phyloP scores from a whole-genome alignment of 805 yeast species.

The Yarrowia osloensis region DNA sequence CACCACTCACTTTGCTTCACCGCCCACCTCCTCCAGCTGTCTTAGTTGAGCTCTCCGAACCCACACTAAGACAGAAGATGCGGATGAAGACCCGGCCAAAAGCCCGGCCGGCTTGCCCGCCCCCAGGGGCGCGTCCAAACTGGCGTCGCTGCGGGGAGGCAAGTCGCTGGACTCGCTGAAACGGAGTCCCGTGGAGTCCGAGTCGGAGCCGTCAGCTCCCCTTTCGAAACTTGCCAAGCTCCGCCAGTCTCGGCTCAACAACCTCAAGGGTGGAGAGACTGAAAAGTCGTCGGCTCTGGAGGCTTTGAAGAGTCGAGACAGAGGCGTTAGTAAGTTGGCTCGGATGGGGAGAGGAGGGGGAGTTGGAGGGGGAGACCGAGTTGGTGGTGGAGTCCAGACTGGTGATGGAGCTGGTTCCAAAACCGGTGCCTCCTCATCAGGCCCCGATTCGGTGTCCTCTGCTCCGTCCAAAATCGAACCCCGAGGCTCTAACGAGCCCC shows the following conservation, averaged over 20 bases:
- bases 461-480: too few species aligned
- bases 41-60: neutral
- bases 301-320: neutral
- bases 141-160: neutral
- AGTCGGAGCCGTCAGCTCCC: neutral
- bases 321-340: neutral
- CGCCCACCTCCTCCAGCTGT: neutral
- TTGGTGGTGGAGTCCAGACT: too few species aligned
- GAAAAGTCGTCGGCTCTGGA: neutral
- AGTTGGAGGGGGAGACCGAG: too few species aligned
- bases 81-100: neutral
- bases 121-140: neutral
- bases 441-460: too few species aligned
- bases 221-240: neutral
- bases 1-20: too few species aligned
- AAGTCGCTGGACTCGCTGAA: neutral
- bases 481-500: too few species aligned
- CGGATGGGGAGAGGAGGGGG: neutral
- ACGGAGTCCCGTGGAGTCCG: neutral
- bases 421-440: too few species aligned
- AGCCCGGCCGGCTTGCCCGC: neutral
- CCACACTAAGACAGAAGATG: neutral
- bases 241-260: neutral
- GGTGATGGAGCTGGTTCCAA: too few species aligned
- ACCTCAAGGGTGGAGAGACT: neutral